Base-by-base conservation (phyloP, 345 rosid genomes). In the Salix brachista region DNA sequence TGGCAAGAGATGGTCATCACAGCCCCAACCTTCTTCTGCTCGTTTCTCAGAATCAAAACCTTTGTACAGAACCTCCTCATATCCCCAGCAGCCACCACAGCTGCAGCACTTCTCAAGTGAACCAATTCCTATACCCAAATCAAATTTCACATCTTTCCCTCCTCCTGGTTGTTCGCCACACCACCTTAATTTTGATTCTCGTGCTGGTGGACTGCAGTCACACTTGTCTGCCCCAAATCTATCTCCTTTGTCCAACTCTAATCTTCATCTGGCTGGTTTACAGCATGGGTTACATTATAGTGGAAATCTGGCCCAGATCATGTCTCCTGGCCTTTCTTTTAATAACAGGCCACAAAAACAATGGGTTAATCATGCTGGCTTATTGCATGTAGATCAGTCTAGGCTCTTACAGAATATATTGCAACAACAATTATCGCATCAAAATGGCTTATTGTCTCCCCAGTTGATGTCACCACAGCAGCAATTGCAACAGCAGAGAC, bases 51-150 rank as follows among this genome's bases (percentile, higher is more conserved):
- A 91, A 48, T 77, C 91, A 41, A 91, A 87, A 69, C 91, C 94
- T 75, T 77, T 96, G 82, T 82, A 87, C 84, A 90, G 99, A 83
- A 86, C 99, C 26, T 91, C 97, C n/a, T 90, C 99, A 0, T 93
- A 95, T 80, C 98, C 99, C 30, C 85, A 86, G 71, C 85, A 91
- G 83, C 97, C 82, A 80, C 85, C 79, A 2, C 94, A 84, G 77
- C 90, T 81, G 17, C 96, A 87, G 26, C 94, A 89, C 74, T 90
- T 86, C 83, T 76, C 83, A 41, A 91, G 88, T 41, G 99, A 92
- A 83, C 93, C 97, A 6, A 82, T 87, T 75, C 80, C 81, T 72
- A 78, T 86, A 50, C 91, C 92, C 0, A 90, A 92, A 78, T 92
- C 99, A 2, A 75, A 83, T 42, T 93, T 83, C 83, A 93, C 93